A percentile compares a stretch with the other conserved stretches of the same genome.
phyloP scores from a whole-genome alignment of 768 basidiomycete species.

The Rhodotorula babjevae region DNA sequence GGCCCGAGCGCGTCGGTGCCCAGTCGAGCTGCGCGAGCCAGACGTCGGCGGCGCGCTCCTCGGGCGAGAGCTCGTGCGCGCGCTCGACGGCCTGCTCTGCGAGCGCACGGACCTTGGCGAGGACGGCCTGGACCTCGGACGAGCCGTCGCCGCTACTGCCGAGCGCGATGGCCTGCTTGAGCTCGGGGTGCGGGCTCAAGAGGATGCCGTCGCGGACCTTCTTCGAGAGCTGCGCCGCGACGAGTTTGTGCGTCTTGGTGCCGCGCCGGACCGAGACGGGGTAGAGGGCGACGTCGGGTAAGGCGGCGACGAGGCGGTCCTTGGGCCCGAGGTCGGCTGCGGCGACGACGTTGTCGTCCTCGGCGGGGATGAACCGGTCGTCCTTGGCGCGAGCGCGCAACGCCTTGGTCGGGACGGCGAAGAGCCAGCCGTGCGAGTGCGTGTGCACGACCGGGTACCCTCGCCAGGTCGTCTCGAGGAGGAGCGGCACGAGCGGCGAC shows the following conservation, averaged over 20 bases:
- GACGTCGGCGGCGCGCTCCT: slow-evolving; percentile 3
- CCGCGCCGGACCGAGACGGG: slow-evolving; percentile 2
- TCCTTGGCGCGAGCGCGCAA: not conserved
- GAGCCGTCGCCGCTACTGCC: slow-evolving; percentile 51
- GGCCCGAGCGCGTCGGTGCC: slow-evolving; percentile 45
- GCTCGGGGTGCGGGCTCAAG: slow-evolving; percentile 45
- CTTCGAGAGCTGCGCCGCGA: slow-evolving; percentile 8
- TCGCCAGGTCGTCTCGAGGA: slow-evolving; percentile 56
- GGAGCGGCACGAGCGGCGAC: slow-evolving; percentile 48
- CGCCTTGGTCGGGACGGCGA: slow-evolving; percentile 34
- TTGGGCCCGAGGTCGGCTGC: not conserved
- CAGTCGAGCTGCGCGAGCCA: slow-evolving; percentile 69
- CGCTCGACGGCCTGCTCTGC: slow-evolving; percentile 36
- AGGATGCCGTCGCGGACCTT: slow-evolving; percentile 11
- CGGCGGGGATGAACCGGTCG: not conserved
- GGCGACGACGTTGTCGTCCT: slow-evolving; percentile 2
- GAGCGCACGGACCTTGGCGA: slow-evolving; percentile 49
- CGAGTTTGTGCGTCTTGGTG: not conserved
- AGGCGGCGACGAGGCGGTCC: not conserved
- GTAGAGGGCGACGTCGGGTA: slow-evolving; percentile 7
- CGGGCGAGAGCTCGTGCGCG: not conserved
- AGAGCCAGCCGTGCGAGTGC: slow-evolving; percentile 46
- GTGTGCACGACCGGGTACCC: slow-evolving; percentile 46
- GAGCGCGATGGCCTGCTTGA: slow-evolving; percentile 52
- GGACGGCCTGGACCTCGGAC: slow-evolving; percentile 48